Base-by-base conservation (phyloP, 1,139 yeast genomes). In the Arxiozyma heterogenica region DNA sequence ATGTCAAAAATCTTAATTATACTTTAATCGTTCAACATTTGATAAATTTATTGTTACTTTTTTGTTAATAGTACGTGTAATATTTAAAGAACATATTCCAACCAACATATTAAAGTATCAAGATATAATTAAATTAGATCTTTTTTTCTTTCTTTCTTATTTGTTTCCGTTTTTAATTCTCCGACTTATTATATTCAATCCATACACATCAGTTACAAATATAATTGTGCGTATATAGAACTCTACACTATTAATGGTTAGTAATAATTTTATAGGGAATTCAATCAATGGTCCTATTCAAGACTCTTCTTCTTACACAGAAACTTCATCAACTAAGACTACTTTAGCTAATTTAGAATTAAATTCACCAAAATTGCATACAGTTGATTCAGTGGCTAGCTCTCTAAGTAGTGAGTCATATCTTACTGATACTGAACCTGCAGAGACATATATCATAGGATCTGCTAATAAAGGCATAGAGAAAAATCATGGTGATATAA, bases 341-440 rank as follows among this genome's bases (percentile, higher is more conserved):
- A 51, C 49, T 20, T 39, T 53, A 25, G 44, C 46, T 22, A 21
- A 21, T 12, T n/a, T 25, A 38, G 22, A 41, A 7, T 23, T 7
- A 21, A 20, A 47, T 20, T 38, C 44, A 11, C 41, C 50, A 27
- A 44, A 47, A 38, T 22, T 47, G n/a, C 53, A 47, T n/a, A 51
- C 50, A 20, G 50, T 47, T 4, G 47, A 47, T 47, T 51, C 53
- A 41, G 17, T 51, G 23, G 41, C 47, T 12, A 39, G 34, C 39
- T 51, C 53, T 15, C 20, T 49, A 5, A 41, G 45, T 17, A 46
- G 38, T 30, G 23, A n/a, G 4, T 51, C 53, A 18, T 18, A 30
- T 20, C 18, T n/a, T 6, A 42, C 51, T 4, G 47, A 51, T 18
- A n/a, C 9, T 34, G 42, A 46, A 8, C 42, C 20, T 15, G 20